Evolutionary conservation across 257 asterid species (phyloP).

Genomic region (Lantana camara): DNA sequence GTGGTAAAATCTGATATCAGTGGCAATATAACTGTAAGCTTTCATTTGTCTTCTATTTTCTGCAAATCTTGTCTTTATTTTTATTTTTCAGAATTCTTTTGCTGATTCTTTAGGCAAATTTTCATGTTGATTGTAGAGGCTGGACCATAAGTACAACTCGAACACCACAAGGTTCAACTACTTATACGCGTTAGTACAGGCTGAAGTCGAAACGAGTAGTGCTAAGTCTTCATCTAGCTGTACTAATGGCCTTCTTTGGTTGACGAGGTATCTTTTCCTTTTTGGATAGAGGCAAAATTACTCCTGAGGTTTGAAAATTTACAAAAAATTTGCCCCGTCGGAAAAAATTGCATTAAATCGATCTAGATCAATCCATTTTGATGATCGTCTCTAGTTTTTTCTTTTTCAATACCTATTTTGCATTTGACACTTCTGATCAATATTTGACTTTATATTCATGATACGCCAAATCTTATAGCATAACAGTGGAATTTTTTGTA

Average conservation of each 20-base stretch:
- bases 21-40: conserved; percentile 75
- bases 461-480: too few species aligned
- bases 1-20: conserved; percentile 74
- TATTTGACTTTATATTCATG: too few species aligned
- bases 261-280: conserved; percentile 91
- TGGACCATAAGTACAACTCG: conserved; percentile 67
- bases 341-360: too few species aligned
- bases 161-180: conserved; percentile 74
- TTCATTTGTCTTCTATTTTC: neutral
- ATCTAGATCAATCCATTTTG: too few species aligned
- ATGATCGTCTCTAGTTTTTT: too few species aligned
- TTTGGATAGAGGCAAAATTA: too few species aligned
- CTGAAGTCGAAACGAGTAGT: conserved; percentile 80
- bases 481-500: too few species aligned
- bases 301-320: too few species aligned
- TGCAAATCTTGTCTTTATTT: neutral
- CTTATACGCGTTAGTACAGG: conserved; percentile 77
- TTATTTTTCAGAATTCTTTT: neutral
- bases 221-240: conserved; percentile 85
- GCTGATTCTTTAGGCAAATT: conserved; percentile 6
- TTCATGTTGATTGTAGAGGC: conserved; percentile 48
- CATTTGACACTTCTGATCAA: too few species aligned
- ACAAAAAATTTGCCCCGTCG: too few species aligned
- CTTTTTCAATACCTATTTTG: too few species aligned
- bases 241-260: conserved; percentile 82